These are phyloP conservation scores for Agroathelia rolfsii DNA, from an alignment of 1,284 basidiomycete species.

Conservation along the genomic window DNA sequence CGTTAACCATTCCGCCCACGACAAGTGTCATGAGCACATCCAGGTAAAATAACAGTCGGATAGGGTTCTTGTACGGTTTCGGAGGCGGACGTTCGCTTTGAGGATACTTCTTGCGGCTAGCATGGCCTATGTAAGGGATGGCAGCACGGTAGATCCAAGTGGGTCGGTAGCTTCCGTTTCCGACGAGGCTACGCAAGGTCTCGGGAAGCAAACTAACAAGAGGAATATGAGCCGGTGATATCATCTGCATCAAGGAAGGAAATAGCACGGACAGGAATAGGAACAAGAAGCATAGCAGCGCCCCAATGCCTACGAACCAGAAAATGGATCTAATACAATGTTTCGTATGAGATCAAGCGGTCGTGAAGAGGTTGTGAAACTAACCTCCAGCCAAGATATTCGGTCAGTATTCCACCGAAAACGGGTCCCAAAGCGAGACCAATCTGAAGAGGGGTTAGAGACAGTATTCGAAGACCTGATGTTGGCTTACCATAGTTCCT, in stretches of 20 bases:
- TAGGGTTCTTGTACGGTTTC: constrained; percentile 41
- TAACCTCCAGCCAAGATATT: constrained; percentile 59
- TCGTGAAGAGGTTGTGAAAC: constrained; percentile 7
- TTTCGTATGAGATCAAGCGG: not conserved
- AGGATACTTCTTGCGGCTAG: constrained; percentile 17
- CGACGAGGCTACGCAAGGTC: constrained; percentile 45
- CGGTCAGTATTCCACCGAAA: constrained; percentile 49
- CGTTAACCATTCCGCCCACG: constrained; percentile 47
- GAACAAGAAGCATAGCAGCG: constrained; percentile 40
- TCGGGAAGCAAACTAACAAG: constrained; percentile 46
- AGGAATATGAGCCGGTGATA: not conserved
- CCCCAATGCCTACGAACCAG: constrained; percentile 65
- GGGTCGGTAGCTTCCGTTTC: constrained; percentile 45
- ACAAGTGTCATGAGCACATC: constrained; percentile 53
- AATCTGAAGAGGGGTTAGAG: no score
- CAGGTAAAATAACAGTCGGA: constrained; percentile 44
- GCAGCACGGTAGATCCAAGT: constrained; percentile 40
- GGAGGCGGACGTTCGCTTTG: constrained; percentile 20
- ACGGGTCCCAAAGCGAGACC: constrained; percentile 46
- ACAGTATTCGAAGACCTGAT: no score
- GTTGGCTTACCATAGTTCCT: constrained; percentile 33
- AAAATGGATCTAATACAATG: constrained; percentile 50
- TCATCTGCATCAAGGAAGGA: not conserved
- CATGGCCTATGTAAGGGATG: constrained; percentile 41
- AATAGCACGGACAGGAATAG: constrained; percentile 40